These are phyloP conservation scores for Plasmopara viticola DNA, from an alignment of 352 stramenopile genomes.

Conservation along the genomic window DNA sequence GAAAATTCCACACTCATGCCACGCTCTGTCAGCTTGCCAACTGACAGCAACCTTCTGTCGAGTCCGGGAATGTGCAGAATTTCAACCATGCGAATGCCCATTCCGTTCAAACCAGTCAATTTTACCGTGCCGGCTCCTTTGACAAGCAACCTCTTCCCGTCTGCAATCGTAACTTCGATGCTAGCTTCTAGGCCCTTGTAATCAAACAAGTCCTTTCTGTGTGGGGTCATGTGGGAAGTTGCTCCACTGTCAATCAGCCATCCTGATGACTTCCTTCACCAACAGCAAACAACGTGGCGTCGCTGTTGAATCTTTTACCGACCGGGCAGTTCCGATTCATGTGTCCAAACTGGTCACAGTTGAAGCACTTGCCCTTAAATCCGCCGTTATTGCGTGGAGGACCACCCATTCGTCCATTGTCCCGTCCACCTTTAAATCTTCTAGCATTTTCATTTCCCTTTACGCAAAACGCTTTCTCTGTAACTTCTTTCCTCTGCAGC, in stretches of 20 bases:
- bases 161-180: background rate
- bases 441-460: background rate
- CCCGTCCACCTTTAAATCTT: background rate
- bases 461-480: background rate
- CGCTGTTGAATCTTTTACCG: background rate
- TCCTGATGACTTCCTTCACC: background rate
- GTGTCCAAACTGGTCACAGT: background rate
- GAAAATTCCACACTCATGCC: too few species aligned
- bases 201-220: background rate
- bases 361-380: background rate
- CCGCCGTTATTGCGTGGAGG: background rate
- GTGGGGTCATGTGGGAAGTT: background rate
- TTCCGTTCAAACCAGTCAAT: too few species aligned
- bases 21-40: too few species aligned
- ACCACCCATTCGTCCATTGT: background rate
- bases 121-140: background rate
- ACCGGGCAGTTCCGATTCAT: background rate
- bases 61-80: too few species aligned
- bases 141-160: background rate
- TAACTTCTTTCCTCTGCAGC: background rate
- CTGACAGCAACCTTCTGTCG: too few species aligned
- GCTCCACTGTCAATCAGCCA: background rate
- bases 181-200: background rate
- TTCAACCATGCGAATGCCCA: too few species aligned
- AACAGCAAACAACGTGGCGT: background rate